These are phyloP conservation scores for Serendipita vermifera DNA, from an alignment of 768 basidiomycete species.

Conservation along the genomic window DNA sequence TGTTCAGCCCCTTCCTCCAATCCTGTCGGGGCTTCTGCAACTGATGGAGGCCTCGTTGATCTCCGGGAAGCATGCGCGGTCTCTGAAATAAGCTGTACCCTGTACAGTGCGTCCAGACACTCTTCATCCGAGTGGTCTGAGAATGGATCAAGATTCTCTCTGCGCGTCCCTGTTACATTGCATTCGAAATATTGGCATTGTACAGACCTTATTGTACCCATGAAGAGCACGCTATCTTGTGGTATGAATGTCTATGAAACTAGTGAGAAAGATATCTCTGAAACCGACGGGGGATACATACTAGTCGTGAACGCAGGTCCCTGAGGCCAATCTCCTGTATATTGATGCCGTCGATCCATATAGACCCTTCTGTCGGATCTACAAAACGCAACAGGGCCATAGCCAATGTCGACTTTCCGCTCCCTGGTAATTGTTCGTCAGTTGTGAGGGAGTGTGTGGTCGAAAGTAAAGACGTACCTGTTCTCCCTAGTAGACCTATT, in stretches of 20 bases:
- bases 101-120: slow-evolving; percentile 8
- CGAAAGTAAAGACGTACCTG: slow-evolving; percentile 30
- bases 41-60: not conserved
- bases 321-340: slow-evolving; percentile 29
- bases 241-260: slow-evolving; percentile 10
- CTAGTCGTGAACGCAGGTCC: slow-evolving; percentile 19
- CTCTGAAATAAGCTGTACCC: slow-evolving; percentile 4
- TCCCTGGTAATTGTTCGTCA: not conserved
- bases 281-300: not conserved
- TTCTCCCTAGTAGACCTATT: slow-evolving; percentile 68
- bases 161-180: not conserved
- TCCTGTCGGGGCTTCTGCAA: not conserved
- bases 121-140: slow-evolving; percentile 10
- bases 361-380: slow-evolving; percentile 26
- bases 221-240: slow-evolving; percentile 11
- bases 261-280: not conserved
- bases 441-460: no score
- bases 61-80: not conserved
- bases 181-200: not conserved
- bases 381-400: slow-evolving; percentile 29
- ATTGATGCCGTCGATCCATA: slow-evolving; percentile 31
- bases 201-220: slow-evolving; percentile 9
- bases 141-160: slow-evolving; percentile 10
- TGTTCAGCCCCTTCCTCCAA: not conserved
- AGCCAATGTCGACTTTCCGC: slow-evolving; percentile 23